phyloP scores from a whole-genome alignment of 139 green algal species.

The Haematococcus lacustris region DNA sequence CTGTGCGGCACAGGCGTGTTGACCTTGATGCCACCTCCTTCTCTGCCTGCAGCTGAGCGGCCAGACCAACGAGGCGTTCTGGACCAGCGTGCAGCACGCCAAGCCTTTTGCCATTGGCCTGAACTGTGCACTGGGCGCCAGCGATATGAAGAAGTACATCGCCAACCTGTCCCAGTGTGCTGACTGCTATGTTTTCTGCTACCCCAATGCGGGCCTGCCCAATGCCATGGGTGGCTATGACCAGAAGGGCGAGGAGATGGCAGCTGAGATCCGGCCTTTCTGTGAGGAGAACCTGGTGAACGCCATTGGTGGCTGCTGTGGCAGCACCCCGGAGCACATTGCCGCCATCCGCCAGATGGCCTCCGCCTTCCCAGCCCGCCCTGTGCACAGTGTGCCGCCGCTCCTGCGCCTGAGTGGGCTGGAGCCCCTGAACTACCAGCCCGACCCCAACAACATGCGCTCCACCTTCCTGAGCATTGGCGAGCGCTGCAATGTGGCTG shows the following conservation, averaged over 20 bases:
- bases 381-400: constrained; percentile 46
- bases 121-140: constrained; percentile 94
- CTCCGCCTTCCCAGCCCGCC: constrained; percentile 56
- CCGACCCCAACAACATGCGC: constrained; percentile 66
- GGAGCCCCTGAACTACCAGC: constrained; percentile 90
- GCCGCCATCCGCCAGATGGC: constrained; percentile 65
- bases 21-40: neutral
- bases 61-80: constrained; percentile 99
- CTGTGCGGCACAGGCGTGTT: neutral
- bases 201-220: constrained; percentile 95
- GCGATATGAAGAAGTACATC: constrained; percentile 92
- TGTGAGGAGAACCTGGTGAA: constrained; percentile 85
- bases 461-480: constrained; percentile 91
- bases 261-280: constrained; percentile 90
- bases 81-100: constrained; percentile 86
- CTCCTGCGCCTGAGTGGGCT: constrained; percentile 87
- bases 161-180: constrained; percentile 81
- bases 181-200: constrained; percentile 94
- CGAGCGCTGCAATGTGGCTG: constrained; percentile 97
- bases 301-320: constrained; percentile 93
- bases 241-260: constrained; percentile 90
- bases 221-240: constrained; percentile 99
- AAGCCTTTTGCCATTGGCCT: constrained; percentile 91
- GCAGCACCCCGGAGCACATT: constrained; percentile 87
- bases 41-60: constrained; percentile 58